Percentiles rank a stretch among this genome's conserved stretches.
phyloP scores from a whole-genome alignment of 2,329 filamentous ascomycete species.

The Neocucurbitaria cava region DNA sequence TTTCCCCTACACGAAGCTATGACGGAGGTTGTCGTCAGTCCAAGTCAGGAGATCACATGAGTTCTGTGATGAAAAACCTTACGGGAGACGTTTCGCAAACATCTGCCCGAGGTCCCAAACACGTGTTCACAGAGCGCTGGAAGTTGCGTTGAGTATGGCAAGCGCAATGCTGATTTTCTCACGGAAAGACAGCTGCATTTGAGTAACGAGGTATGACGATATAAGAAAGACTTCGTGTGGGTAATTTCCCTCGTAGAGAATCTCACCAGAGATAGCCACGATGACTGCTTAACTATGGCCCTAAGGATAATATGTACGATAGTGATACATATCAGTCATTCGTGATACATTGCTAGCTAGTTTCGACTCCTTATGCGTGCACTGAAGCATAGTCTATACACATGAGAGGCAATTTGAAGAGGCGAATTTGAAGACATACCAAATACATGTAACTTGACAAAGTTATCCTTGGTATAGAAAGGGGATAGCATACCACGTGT shows the following conservation, averaged over 20 bases:
- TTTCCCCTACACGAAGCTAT: slow-evolving; percentile 29
- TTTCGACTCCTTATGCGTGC: too few species aligned
- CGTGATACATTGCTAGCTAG: too few species aligned
- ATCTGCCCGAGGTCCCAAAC: slow-evolving; percentile 14
- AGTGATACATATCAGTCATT: too few species aligned
- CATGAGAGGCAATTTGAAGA: too few species aligned
- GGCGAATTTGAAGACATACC: too few species aligned
- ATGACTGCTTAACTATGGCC: not conserved
- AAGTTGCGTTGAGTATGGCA: slow-evolving; percentile 4
- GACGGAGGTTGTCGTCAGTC: slow-evolving; percentile 30
- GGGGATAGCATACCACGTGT: not conserved
- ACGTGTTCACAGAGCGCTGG: slow-evolving; percentile 18
- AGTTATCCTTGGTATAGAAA: not conserved
- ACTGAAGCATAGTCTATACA: too few species aligned
- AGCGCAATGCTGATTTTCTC: not conserved
- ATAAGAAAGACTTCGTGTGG: not conserved
- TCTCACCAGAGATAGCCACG: not conserved
- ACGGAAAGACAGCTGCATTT: not conserved
- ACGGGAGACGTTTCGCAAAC: not conserved
- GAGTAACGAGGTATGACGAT: not conserved
- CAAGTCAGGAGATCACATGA: slow-evolving; percentile 1
- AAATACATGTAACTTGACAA: too few species aligned
- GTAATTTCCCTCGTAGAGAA: not conserved
- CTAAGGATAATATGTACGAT: too few species aligned
- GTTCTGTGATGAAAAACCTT: not conserved